phyloP scores from a whole-genome alignment of 805 yeast genomes.

The Pichia gijzeniarum region DNA sequence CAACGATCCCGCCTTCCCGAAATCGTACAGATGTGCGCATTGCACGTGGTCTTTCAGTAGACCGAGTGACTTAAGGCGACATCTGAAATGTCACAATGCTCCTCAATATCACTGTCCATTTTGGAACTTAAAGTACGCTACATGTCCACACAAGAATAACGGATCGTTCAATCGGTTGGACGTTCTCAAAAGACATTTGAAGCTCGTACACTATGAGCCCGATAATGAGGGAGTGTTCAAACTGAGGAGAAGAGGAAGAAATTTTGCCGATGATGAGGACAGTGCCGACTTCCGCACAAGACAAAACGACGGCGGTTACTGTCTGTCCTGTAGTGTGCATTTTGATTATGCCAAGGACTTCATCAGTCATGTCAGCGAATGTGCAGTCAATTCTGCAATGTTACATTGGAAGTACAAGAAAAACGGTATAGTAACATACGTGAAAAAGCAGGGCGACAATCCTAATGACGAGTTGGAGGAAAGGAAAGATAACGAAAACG shows the following conservation, averaged over 20 bases:
- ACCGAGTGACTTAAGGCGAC: conserved; percentile 63
- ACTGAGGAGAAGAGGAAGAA: not conserved
- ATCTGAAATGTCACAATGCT: conserved; percentile 55
- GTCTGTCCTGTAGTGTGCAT: conserved; percentile 55
- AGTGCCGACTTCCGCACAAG: not conserved
- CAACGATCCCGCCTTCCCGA: conserved; percentile 6
- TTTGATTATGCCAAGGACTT: conserved; percentile 51
- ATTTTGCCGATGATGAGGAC: not conserved
- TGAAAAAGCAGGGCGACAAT: conserved; percentile 19
- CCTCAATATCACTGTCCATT: conserved; percentile 70
- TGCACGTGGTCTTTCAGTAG: conserved; percentile 70
- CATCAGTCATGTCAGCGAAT: conserved; percentile 57
- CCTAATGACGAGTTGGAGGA: conserved; percentile 5
- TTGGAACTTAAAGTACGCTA: conserved; percentile 54
- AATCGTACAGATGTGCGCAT: conserved; percentile 32
- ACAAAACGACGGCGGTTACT: conserved; percentile 53
- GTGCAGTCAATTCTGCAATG: conserved; percentile 41
- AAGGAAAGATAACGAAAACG: not conserved
- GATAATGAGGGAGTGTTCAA: conserved; percentile 1
- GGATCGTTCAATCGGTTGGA: conserved; percentile 72
- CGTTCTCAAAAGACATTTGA: conserved; percentile 66
- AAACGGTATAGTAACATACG: conserved; percentile 27
- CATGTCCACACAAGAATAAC: conserved; percentile 65
- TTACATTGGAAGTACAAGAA: conserved; percentile 30
- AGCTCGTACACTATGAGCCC: conserved; percentile 60